A percentile compares a stretch with the other conserved stretches of the same genome.
phyloP scores from a whole-genome alignment of 2,329 filamentous ascomycete species.

The Phialophora expanda region DNA sequence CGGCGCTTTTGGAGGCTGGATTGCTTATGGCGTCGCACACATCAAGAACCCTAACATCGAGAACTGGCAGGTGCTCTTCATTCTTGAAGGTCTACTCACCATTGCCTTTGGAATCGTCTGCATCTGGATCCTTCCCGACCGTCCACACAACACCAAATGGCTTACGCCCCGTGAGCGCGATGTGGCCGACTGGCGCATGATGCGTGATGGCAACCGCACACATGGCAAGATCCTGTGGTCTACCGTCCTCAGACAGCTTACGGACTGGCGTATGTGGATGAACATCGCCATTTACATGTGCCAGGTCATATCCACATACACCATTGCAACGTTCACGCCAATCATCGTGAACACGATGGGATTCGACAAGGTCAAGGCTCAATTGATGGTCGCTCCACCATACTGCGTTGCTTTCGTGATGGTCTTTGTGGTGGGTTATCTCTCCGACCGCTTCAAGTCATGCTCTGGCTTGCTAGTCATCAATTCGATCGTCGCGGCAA shows the following conservation, averaged over 20 bases:
- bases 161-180: slow-evolving; percentile 38
- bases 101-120: slow-evolving; percentile 46
- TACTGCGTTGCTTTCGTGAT: slow-evolving; percentile 28
- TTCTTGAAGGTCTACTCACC: slow-evolving; percentile 47
- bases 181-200: slow-evolving; percentile 28
- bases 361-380: slow-evolving; percentile 58
- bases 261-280: slow-evolving; percentile 26
- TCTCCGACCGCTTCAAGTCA: slow-evolving; percentile 25
- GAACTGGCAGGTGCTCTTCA: slow-evolving; percentile 51
- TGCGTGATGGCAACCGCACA: slow-evolving; percentile 30
- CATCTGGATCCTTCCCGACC: slow-evolving; percentile 48
- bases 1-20: slow-evolving; percentile 45
- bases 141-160: slow-evolving; percentile 44
- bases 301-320: slow-evolving; percentile 29
- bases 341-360: slow-evolving; percentile 31
- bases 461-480: slow-evolving; percentile 28
- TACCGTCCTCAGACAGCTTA: slow-evolving; percentile 19
- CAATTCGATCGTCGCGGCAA: slow-evolving; percentile 26
- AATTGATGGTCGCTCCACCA: slow-evolving; percentile 29
- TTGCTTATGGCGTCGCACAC: slow-evolving; percentile 54
- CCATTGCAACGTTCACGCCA: slow-evolving; percentile 27
- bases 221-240: slow-evolving; percentile 28
- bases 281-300: slow-evolving; percentile 31
- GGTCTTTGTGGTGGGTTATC: slow-evolving; percentile 28
- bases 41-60: slow-evolving; percentile 49